Conservation (phyloP, 2,329 filamentous ascomycete species). For the Macrophomina pseudophaseolina region DNA sequence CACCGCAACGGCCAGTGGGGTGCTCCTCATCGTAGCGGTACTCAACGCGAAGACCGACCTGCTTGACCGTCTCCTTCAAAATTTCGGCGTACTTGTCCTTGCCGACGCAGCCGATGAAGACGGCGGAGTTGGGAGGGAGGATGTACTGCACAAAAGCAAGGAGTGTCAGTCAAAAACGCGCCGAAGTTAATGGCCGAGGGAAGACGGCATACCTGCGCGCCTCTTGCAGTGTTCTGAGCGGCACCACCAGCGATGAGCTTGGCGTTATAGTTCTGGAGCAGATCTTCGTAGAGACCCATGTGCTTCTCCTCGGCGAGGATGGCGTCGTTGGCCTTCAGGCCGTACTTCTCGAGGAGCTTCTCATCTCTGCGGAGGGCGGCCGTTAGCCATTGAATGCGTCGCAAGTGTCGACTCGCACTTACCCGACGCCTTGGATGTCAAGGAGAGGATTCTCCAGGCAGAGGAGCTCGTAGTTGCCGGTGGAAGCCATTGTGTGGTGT, state of each 20-base stretch:
- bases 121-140: slow-evolving; percentile 83
- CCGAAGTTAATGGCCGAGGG: slow-evolving; percentile 9
- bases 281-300: slow-evolving; percentile 86
- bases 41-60: slow-evolving; percentile 89
- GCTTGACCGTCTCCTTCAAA: slow-evolving; percentile 81
- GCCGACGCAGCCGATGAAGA: slow-evolving; percentile 93
- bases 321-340: slow-evolving; percentile 92
- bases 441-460: slow-evolving; percentile 97
- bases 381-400: slow-evolving; percentile 27
- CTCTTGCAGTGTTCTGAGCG: slow-evolving; percentile 95
- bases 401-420: slow-evolving; percentile 35
- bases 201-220: slow-evolving; percentile 70
- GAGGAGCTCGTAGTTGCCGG: slow-evolving; percentile 84
- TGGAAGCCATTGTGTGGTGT: slow-evolving; percentile 66
- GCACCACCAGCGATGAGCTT: slow-evolving; percentile 96
- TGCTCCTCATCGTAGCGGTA: slow-evolving; percentile 87
- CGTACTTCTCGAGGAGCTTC: slow-evolving; percentile 88
- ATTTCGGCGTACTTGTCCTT: slow-evolving; percentile 95
- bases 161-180: slow-evolving; percentile 12
- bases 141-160: slow-evolving; percentile 69
- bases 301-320: slow-evolving; percentile 96
- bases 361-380: slow-evolving; percentile 66
- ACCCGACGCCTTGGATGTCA: slow-evolving; percentile 87
- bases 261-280: slow-evolving; percentile 88
- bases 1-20: slow-evolving; percentile 92